Evolutionary conservation across 2,329 filamentous ascomycete species (phyloP), one percentile per base, ranked within the genome.

Genomic region (Penicillium decumbens): DNA sequence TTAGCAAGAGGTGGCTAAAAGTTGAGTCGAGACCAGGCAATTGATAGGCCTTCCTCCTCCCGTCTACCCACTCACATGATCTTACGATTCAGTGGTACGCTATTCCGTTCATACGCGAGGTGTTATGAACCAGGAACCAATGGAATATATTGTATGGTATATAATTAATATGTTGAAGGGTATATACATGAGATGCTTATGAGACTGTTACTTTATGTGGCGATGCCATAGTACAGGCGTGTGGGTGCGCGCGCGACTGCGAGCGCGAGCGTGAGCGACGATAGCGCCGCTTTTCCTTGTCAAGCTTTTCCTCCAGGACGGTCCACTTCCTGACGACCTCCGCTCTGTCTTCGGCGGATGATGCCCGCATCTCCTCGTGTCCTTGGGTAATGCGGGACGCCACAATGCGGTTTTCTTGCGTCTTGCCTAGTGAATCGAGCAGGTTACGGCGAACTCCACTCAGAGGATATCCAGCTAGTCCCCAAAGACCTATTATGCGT

Each of bases 381-480:
- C 59, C 59, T 41, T 61, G 59, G 1, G 44, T 45, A 24, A 61
- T 61, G 1, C 59, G 58, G 9, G 59, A 60, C 6, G 46, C 13
- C 6, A 61, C 30, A 5, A 61, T 56, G 12, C 41, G 35, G 7
- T 46, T 20, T 30, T 59, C 51, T 39, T 56, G 50, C 1, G 35
- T 48, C 38, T 45, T 60, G 25, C 59, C 58, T 24, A 64, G 40
- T 9, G 59, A 57, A 4, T 57, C 53, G n/a, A 63, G 47, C 13
- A 66, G 45, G 18, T 50, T 55, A 28, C 57, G 52, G 24, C 61
- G 57, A 7, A 65, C 9, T 13, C 63, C 63, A 37, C 52, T 55
- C 43, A 65, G 48, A 3, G 63, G 57, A 43, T 65, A 58, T 6
- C 63, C 58, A 10, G 55, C 49, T 1, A 65, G 42, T 20, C 61